Conservation (phyloP, 23 red algal genomes). For the Gracilaria domingensis region DNA sequence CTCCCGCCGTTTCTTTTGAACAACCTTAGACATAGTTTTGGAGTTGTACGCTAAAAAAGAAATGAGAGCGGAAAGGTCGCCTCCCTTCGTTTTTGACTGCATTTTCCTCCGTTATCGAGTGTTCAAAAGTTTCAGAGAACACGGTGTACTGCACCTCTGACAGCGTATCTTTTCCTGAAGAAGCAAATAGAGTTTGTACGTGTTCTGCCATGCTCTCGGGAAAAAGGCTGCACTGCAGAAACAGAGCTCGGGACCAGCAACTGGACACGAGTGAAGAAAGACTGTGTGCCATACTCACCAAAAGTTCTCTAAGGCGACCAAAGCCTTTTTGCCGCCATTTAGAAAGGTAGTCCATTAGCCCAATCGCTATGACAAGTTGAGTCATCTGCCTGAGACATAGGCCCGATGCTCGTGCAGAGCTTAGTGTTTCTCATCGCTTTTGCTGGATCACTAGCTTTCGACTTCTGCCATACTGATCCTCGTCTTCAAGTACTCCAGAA, state of each 20-base stretch:
- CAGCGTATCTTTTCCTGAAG: not conserved
- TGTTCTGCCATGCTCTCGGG: not conserved
- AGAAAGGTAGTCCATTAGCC: not conserved
- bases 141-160: not conserved
- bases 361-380: not conserved
- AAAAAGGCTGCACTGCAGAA: not conserved
- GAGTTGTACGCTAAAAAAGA: too few species aligned
- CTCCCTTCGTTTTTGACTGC: not conserved
- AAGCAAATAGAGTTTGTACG: not conserved
- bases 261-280: too few species aligned
- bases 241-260: too few species aligned
- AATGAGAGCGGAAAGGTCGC: not conserved
- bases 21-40: too few species aligned
- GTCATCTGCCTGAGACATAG: not conserved
- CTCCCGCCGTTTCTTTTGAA: too few species aligned
- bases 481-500: constrained; percentile 1
- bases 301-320: too few species aligned
- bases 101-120: not conserved
- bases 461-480: constrained; percentile 39
- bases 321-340: too few species aligned
- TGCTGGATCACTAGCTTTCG: constrained; percentile 1
- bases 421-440: not conserved
- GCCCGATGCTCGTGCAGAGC: constrained; percentile 17
- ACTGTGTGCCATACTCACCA: not conserved
- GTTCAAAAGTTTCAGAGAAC: not conserved